A percentile compares a stretch with the other conserved stretches of the same genome.
phyloP scores from a whole-genome alignment of 371 early-diverging fungal genomes.

The Apophysomyces ossiformis region DNA sequence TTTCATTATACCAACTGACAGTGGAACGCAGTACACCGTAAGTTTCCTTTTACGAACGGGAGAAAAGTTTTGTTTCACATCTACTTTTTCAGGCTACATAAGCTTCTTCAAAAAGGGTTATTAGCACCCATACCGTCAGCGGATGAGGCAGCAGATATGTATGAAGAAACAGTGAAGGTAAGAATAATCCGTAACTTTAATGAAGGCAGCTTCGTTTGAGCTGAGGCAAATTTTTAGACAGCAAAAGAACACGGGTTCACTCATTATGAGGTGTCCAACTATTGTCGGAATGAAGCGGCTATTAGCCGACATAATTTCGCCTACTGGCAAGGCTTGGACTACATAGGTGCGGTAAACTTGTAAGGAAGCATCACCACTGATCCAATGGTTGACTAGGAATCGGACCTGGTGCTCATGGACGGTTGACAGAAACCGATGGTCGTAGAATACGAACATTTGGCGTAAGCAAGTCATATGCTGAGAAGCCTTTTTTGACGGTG shows the following conservation, averaged over 20 bases:
- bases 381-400: conserved; percentile 45
- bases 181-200: not conserved
- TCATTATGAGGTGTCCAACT: conserved; percentile 91
- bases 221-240: conserved; percentile 19
- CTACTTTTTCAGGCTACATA: conserved; percentile 50
- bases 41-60: conserved; percentile 1
- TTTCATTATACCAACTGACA: conserved; percentile 87
- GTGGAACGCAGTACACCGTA: conserved; percentile 84
- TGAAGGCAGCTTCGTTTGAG: not conserved
- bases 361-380: conserved; percentile 3
- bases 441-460: conserved; percentile 62
- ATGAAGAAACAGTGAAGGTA: conserved; percentile 66
- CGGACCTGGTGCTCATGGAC: conserved; percentile 89
- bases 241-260: conserved; percentile 56
- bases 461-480: conserved; percentile 33
- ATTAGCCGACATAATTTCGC: conserved; percentile 78
- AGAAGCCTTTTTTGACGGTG: not conserved
- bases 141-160: conserved; percentile 76
- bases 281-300: conserved; percentile 46
- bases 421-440: conserved; percentile 50
- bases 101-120: conserved; percentile 45
- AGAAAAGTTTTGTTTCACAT: not conserved
- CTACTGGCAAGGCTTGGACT: conserved; percentile 87
- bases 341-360: conserved; percentile 56
- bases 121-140: conserved; percentile 45